phyloP scores from a whole-genome alignment of 768 basidiomycete species.

The Trametes elegans region DNA sequence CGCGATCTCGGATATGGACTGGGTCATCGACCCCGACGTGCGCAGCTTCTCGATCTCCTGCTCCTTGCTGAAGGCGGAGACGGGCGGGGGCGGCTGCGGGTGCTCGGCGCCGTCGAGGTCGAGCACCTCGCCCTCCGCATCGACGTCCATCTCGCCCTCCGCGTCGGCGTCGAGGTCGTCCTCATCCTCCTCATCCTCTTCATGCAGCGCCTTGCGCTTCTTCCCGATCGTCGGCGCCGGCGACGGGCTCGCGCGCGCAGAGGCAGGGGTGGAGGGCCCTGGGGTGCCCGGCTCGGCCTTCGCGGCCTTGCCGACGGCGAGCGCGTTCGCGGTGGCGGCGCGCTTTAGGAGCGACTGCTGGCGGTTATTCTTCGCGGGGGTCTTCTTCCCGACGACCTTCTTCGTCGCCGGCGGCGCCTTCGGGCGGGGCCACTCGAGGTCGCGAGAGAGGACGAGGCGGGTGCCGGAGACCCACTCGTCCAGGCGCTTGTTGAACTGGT shows the following conservation, averaged over 20 bases:
- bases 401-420: conserved; percentile 54
- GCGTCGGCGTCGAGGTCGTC: conserved; percentile 56
- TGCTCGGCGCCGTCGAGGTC: conserved; percentile 56
- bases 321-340: conserved; percentile 51
- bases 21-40: conserved; percentile 98
- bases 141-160: conserved; percentile 47
- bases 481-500: conserved; percentile 97
- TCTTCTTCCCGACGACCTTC: conserved; percentile 59
- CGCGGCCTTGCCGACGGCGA: conserved; percentile 20
- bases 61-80: conserved; percentile 85
- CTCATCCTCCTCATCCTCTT: conserved; percentile 53
- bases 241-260: conserved; percentile 47
- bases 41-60: conserved; percentile 98
- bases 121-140: conserved; percentile 52
- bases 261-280: conserved; percentile 25
- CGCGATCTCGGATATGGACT: conserved; percentile 95
- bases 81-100: conserved; percentile 49
- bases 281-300: conserved; percentile 26
- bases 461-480: conserved; percentile 96
- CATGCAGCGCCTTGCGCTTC: conserved; percentile 68
- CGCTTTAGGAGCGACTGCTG: conserved; percentile 54
- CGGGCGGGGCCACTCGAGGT: conserved; percentile 96
- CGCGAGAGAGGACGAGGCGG: conserved; percentile 77
- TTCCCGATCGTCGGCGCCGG: conserved; percentile 52
- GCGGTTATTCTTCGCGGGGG: conserved; percentile 63